Conservation (phyloP, 2,329 filamentous ascomycete species). For the Botrytis sinoallii region DNA sequence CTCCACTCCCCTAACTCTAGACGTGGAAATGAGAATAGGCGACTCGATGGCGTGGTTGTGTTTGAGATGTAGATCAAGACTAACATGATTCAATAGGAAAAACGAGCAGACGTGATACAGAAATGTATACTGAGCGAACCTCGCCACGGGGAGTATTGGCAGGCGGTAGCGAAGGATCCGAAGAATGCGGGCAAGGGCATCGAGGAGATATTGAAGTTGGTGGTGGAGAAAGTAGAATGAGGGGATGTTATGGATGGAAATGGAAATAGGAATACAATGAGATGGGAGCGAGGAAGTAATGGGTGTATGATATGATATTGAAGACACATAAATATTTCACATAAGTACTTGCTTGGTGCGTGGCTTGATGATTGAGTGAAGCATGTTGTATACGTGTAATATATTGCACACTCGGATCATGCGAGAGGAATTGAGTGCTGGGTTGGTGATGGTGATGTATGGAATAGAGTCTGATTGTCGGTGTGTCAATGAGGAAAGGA, state of each 20-base stretch:
- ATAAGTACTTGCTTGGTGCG: neutral
- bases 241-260: neutral
- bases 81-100: conserved; percentile 54
- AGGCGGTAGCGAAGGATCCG: conserved; percentile 79
- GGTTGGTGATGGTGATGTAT: neutral
- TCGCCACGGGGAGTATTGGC: conserved; percentile 90
- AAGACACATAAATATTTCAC: neutral
- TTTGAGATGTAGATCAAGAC: neutral
- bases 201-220: conserved; percentile 81
- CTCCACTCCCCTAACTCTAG: neutral
- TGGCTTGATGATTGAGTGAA: neutral
- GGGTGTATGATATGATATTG: neutral
- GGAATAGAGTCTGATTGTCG: neutral
- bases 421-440: neutral
- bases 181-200: conserved; percentile 69
- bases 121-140: conserved; percentile 85
- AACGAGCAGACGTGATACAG: conserved; percentile 75
- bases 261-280: neutral
- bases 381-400: neutral
- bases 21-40: neutral
- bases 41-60: neutral
- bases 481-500: neutral
- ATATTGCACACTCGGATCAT: neutral
- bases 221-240: conserved; percentile 51
- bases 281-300: neutral